phyloP scores from a whole-genome alignment of 371 early-diverging fungal species.

The Apophysomyces variabilis region DNA sequence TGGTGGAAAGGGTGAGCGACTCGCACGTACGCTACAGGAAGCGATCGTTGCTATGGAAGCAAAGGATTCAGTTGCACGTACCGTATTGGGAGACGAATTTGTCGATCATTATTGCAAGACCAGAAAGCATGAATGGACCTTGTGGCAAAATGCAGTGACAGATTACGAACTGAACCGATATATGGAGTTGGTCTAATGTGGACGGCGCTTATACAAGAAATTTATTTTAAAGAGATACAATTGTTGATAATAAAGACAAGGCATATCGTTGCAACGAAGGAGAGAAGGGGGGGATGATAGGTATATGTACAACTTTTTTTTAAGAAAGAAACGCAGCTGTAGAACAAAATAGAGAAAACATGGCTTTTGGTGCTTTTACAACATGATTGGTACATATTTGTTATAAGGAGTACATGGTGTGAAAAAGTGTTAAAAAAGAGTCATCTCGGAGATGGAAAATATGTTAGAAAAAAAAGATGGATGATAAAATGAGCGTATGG shows the following conservation, averaged over 20 bases:
- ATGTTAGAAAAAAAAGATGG: not conserved
- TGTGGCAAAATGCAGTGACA: constrained; percentile 79
- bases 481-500: constrained; percentile 4
- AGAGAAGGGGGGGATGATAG: not conserved
- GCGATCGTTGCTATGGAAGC: constrained; percentile 69
- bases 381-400: constrained; percentile 5
- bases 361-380: not conserved
- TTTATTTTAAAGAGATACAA: not conserved
- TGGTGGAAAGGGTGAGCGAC: constrained; percentile 31
- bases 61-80: constrained; percentile 71
- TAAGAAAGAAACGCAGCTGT: not conserved
- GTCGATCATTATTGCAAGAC: constrained; percentile 80
- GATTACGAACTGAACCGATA: constrained; percentile 79
- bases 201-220: constrained; percentile 6
- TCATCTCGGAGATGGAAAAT: not conserved
- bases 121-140: constrained; percentile 72
- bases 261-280: constrained; percentile 11
- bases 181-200: constrained; percentile 65
- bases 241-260: not conserved
- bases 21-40: constrained; percentile 72
- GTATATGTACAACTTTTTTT: constrained; percentile 3
- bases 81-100: constrained; percentile 80
- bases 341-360: constrained; percentile 4
- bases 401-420: not conserved
- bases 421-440: not conserved